Percentiles rank a stretch among this genome's conserved stretches.
phyloP scores from a whole-genome alignment of 164 flowering plant genomes.

The Stephania cephalantha region DNA sequence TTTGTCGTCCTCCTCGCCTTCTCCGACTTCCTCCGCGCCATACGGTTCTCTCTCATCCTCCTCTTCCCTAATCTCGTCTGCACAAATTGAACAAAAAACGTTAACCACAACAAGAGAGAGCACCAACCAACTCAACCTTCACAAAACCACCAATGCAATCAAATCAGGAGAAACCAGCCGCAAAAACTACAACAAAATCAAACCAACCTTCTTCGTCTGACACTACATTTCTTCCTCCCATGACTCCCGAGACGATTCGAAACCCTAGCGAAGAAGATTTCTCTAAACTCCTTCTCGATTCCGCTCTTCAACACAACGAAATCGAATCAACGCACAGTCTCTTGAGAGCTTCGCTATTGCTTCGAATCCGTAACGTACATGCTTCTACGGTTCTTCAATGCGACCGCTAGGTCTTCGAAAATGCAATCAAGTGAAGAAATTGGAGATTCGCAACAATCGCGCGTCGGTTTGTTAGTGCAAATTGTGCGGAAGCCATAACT shows the following conservation, averaged over 20 bases:
- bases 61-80: constrained; percentile 49
- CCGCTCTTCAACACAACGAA: too few relatives aligned
- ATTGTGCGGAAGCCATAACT: too few relatives aligned
- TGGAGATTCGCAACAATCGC: too few relatives aligned
- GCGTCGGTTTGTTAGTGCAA: too few relatives aligned
- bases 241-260: background rate
- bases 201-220: constrained; percentile 9
- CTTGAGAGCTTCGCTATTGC: too few relatives aligned
- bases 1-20: constrained; percentile 27
- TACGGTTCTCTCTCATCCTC: background rate
- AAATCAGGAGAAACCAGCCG: background rate
- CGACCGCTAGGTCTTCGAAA: too few relatives aligned
- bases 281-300: too few relatives aligned
- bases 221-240: constrained; percentile 12
- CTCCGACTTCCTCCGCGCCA: constrained; percentile 30
- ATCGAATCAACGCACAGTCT: too few relatives aligned
- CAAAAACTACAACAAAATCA: background rate
- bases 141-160: background rate
- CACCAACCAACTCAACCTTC: background rate
- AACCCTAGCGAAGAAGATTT: background rate
- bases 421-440: too few relatives aligned
- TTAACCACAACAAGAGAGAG: background rate
- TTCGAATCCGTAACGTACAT: too few relatives aligned
- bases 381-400: too few relatives aligned
- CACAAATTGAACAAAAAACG: constrained; percentile 1